These are phyloP conservation scores for Phoma sp. DNA, from an alignment of 2,329 filamentous ascomycete genomes.

Conservation along the genomic window DNA sequence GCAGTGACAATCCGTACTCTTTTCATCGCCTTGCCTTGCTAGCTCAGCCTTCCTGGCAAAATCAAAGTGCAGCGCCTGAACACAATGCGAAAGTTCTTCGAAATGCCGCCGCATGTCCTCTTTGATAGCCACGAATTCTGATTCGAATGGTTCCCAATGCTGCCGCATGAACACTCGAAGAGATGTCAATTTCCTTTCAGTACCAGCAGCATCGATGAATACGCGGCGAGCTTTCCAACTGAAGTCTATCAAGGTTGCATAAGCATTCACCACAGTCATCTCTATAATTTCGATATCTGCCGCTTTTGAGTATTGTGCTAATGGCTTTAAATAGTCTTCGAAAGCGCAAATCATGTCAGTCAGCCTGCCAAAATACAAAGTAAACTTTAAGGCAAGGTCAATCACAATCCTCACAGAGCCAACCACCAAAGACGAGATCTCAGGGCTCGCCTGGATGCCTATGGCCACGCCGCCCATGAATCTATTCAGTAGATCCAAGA, in stretches of 20 bases:
- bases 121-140: conserved; percentile 21
- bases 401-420: conserved; percentile 26
- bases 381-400: conserved; percentile 25
- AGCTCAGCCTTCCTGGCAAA: conserved; percentile 3
- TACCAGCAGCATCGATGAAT: conserved; percentile 19
- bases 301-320: conserved; percentile 20
- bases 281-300: conserved; percentile 19
- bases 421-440: conserved; percentile 25
- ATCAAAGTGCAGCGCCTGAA: conserved; percentile 19
- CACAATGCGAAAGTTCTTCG: conserved; percentile 20
- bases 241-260: conserved; percentile 24
- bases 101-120: conserved; percentile 22
- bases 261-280: conserved; percentile 18
- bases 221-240: conserved; percentile 24
- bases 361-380: conserved; percentile 23
- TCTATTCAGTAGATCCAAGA: conserved; percentile 24
- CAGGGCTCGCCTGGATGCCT: conserved; percentile 24
- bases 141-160: conserved; percentile 33
- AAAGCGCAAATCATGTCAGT: conserved; percentile 24
- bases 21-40: neutral
- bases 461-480: conserved; percentile 28
- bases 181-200: conserved; percentile 19
- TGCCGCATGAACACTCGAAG: conserved; percentile 22
- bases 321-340: conserved; percentile 26
- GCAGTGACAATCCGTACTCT: too few relatives aligned